These are phyloP conservation scores for Cicer cuneatum DNA, from an alignment of 306 rosid species.

Conservation along the genomic window DNA sequence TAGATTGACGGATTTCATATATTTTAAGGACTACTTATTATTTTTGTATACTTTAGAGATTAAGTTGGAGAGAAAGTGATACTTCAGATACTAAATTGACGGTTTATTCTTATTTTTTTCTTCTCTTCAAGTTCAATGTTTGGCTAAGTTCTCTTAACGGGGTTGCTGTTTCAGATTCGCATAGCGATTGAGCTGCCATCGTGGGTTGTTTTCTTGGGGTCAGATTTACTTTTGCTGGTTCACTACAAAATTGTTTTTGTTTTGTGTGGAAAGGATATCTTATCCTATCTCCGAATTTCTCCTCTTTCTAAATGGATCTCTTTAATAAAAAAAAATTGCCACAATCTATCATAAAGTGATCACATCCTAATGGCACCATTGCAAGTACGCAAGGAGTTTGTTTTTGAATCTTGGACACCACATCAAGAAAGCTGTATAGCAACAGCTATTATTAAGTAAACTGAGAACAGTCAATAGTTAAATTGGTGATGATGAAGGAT, in stretches of 20 bases:
- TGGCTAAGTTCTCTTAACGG: background rate
- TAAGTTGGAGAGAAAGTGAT: too few species aligned
- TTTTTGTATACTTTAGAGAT: too few species aligned
- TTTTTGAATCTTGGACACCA: background rate
- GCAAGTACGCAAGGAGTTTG: background rate
- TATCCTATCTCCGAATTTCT: background rate
- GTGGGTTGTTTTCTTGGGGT: slow-evolving; percentile 1
- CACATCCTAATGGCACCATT: background rate
- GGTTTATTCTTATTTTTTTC: too few species aligned
- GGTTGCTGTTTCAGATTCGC: slow-evolving; percentile 1
- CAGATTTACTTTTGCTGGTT: background rate
- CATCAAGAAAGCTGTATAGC: slow-evolving; percentile 7
- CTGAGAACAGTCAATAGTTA: background rate
- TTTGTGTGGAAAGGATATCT: background rate
- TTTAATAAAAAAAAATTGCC: background rate
- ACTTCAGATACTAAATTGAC: too few species aligned
- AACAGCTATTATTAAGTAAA: background rate
- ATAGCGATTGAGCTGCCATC: background rate
- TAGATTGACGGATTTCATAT: too few species aligned
- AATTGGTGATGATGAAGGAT: slow-evolving; percentile 9
- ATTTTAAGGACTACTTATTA: too few species aligned
- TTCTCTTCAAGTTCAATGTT: background rate
- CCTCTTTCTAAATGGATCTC: slow-evolving; percentile 1
- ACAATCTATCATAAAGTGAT: background rate
- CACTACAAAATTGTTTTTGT: background rate